These are phyloP conservation scores for Ophiocordyceps camponoti-leonardi DNA, from an alignment of 2,329 filamentous ascomycete genomes.

Conservation along the genomic window DNA sequence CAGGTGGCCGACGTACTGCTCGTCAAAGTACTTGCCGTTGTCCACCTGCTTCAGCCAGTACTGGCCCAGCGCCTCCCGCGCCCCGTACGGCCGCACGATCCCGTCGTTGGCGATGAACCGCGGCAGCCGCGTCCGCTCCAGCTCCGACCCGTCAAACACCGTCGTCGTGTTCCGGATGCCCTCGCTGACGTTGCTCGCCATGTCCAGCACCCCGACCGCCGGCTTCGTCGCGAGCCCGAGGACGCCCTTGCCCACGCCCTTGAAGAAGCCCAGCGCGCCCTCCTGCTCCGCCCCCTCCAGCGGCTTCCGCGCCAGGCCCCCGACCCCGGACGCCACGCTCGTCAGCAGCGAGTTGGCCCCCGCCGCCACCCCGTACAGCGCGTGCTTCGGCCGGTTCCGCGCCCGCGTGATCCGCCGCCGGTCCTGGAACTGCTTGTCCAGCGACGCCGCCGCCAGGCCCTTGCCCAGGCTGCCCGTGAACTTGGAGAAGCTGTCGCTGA, in stretches of 20 bases:
- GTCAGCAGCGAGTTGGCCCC: constrained; percentile 91
- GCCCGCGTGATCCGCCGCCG: constrained; percentile 83
- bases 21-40: constrained; percentile 94
- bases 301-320: constrained; percentile 82
- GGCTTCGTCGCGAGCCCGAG: constrained; percentile 93
- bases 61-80: constrained; percentile 88
- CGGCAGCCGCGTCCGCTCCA: constrained; percentile 85
- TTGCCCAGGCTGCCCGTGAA: constrained; percentile 96
- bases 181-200: constrained; percentile 92
- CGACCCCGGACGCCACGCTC: constrained; percentile 83
- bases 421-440: constrained; percentile 98
- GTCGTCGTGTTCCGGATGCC: constrained; percentile 98
- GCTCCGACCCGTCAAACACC: constrained; percentile 85
- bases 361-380: constrained; percentile 85
- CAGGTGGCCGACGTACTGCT: constrained; percentile 90
- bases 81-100: constrained; percentile 83
- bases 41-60: constrained; percentile 98
- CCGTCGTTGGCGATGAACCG: constrained; percentile 87
- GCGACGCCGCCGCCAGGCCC: constrained; percentile 80
- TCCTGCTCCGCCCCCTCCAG: constrained; percentile 93
- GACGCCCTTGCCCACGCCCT: constrained; percentile 90
- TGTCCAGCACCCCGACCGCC: constrained; percentile 88
- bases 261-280: constrained; percentile 86
- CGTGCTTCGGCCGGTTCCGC: constrained; percentile 90
- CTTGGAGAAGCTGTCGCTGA: constrained; percentile 94